A percentile compares a stretch with the other conserved stretches of the same genome.
Conservation (phyloP, 2,329 filamentous ascomycete species). For the Pyrenophora teres region DNA sequence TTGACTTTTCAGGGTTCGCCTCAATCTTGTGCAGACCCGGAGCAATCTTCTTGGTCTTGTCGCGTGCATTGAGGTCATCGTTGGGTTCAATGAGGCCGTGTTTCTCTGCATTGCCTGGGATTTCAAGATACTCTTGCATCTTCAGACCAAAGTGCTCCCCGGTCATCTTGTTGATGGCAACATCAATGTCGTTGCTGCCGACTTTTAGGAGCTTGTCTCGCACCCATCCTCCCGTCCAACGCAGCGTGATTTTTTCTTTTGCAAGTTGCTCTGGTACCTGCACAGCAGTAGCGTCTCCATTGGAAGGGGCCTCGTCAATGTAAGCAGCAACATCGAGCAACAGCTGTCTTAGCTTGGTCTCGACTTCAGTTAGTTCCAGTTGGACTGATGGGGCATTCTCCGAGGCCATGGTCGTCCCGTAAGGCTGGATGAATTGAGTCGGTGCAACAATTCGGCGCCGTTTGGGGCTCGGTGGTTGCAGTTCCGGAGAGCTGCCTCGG, state of each 20-base stretch:
- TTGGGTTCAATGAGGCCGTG: slow-evolving; percentile 57
- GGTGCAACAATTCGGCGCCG: slow-evolving; percentile 32
- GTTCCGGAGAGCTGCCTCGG: slow-evolving; percentile 22
- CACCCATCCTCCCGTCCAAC: slow-evolving; percentile 87
- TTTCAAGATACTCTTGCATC: slow-evolving; percentile 70
- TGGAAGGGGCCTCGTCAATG: slow-evolving; percentile 56
- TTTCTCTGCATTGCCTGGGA: slow-evolving; percentile 63
- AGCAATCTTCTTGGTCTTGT: slow-evolving; percentile 65
- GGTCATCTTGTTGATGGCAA: slow-evolving; percentile 84
- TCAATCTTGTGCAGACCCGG: slow-evolving; percentile 81
- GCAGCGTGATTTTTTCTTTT: slow-evolving; percentile 60
- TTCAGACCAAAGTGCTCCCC: slow-evolving; percentile 74
- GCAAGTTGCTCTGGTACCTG: slow-evolving; percentile 52
- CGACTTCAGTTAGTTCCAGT: slow-evolving; percentile 69
- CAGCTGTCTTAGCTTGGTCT: slow-evolving; percentile 73
- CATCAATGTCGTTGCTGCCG: slow-evolving; percentile 79
- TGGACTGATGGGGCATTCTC: slow-evolving; percentile 20
- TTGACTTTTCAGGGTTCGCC: slow-evolving; percentile 93
- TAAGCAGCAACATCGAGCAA: slow-evolving; percentile 80
- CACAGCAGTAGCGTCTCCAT: slow-evolving; percentile 35
- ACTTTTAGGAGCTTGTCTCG: slow-evolving; percentile 78
- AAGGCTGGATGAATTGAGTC: slow-evolving; percentile 30
- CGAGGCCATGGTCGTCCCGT: slow-evolving; percentile 39
- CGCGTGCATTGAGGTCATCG: slow-evolving; percentile 44
- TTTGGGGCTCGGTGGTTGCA: slow-evolving; percentile 39